These are phyloP conservation scores for Aspergillus latus DNA, from an alignment of 2,329 filamentous ascomycete species.

Conservation along the genomic window DNA sequence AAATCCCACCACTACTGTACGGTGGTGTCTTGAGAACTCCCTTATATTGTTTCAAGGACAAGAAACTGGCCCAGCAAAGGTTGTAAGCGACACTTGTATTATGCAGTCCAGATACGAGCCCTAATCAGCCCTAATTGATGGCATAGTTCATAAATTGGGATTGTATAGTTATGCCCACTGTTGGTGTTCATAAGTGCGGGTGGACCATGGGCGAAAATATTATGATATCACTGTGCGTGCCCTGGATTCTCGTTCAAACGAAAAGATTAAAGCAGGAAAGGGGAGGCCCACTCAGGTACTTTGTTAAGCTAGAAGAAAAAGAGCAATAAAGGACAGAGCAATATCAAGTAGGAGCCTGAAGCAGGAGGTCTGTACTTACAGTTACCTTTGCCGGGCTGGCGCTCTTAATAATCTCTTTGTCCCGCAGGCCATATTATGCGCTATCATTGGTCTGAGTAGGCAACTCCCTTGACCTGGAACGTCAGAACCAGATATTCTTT, in stretches of 20 bases:
- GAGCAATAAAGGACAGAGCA: too few species aligned
- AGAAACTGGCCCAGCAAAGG: too few species aligned
- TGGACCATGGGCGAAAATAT: neutral
- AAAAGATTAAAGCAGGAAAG: neutral
- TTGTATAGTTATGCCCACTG: neutral
- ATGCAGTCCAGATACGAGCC: neutral
- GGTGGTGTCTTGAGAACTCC: too few species aligned
- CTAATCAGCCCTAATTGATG: neutral
- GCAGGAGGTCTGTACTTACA: neutral
- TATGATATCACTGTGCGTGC: conserved; percentile 7
- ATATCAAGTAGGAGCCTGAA: neutral
- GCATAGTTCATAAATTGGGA: neutral
- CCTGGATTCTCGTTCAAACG: neutral
- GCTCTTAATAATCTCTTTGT: conserved; percentile 20
- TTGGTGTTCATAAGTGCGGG: conserved; percentile 1
- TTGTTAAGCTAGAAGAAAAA: neutral
- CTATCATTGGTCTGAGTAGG: conserved; percentile 24
- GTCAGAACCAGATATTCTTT: conserved; percentile 22
- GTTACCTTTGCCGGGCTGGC: neutral
- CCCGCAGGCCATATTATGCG: conserved; percentile 17
- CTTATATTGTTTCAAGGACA: too few species aligned
- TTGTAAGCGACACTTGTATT: too few species aligned
- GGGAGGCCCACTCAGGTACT: too few species aligned
- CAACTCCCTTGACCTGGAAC: conserved; percentile 27
- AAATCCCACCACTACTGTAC: neutral